Percentiles rank a stretch among this genome's conserved stretches.
phyloP scores from a whole-genome alignment of 2,329 filamentous ascomycete species.

The Alternaria sp. region DNA sequence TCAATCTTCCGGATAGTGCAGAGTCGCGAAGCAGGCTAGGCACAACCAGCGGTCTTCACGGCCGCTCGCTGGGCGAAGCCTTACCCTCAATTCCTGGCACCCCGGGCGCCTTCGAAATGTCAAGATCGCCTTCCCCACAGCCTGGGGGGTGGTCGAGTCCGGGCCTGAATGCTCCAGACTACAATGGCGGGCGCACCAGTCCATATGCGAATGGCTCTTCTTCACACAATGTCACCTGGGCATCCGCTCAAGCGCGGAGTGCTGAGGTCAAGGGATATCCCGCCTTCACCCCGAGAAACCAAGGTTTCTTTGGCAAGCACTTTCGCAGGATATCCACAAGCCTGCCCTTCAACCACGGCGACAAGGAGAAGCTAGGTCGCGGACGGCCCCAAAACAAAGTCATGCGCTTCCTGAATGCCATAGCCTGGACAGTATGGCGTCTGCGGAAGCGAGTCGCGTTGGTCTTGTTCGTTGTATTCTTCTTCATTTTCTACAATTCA shows the following conservation, averaged over 20 bases:
- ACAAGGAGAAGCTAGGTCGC: constrained; percentile 79
- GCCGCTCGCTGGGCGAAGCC: constrained; percentile 42
- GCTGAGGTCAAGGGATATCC: constrained; percentile 78
- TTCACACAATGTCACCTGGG: constrained; percentile 75
- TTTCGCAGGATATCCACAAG: constrained; percentile 82
- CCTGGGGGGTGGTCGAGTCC: constrained; percentile 91
- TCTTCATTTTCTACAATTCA: constrained; percentile 70
- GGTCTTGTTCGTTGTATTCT: constrained; percentile 66
- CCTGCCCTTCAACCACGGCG: constrained; percentile 73
- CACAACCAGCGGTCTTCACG: constrained; percentile 45
- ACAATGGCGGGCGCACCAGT: constrained; percentile 72
- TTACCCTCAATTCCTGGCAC: constrained; percentile 52
- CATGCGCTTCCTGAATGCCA: constrained; percentile 45
- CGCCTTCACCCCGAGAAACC: constrained; percentile 80
- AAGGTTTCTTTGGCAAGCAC: constrained; percentile 87
- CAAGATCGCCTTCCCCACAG: constrained; percentile 85
- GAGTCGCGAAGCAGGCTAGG: constrained; percentile 39
- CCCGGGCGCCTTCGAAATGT: constrained; percentile 66
- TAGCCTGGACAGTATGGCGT: constrained; percentile 67
- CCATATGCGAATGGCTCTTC: constrained; percentile 63
- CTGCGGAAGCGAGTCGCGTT: constrained; percentile 71
- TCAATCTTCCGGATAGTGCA: constrained; percentile 42
- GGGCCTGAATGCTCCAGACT: constrained; percentile 72
- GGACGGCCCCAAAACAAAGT: constrained; percentile 57
- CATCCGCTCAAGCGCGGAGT: constrained; percentile 80